Conservation (phyloP, 2,329 filamentous ascomycete genomes). For the Albophoma yamanashiensis region DNA sequence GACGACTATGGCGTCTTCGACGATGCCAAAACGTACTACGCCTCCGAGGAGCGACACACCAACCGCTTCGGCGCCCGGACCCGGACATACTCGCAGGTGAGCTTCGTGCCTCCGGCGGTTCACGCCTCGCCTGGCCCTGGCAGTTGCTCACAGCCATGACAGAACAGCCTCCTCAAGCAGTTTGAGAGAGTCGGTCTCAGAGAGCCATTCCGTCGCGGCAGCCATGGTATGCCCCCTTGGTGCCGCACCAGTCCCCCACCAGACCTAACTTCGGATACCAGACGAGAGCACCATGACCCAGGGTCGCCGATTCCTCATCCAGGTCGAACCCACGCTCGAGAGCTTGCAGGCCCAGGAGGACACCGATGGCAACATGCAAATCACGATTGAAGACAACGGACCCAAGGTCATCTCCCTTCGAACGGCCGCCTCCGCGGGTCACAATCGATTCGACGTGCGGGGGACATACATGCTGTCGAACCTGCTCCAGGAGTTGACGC, state of each 20-base stretch:
- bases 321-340: constrained; percentile 75
- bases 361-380: constrained; percentile 89
- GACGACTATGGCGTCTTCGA: constrained; percentile 42
- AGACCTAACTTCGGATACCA: constrained; percentile 21
- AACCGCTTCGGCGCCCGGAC: constrained; percentile 38
- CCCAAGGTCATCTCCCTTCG: constrained; percentile 83
- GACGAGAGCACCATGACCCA: constrained; percentile 62
- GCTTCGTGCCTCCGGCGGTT: constrained; percentile 1
- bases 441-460: constrained; percentile 81
- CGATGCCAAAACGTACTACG: constrained; percentile 49
- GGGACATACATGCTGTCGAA: constrained; percentile 98
- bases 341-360: constrained; percentile 78
- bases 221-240: constrained; percentile 36
- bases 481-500: constrained; percentile 83
- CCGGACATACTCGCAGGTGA: constrained; percentile 46
- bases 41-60: constrained; percentile 41
- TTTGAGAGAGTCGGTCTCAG: constrained; percentile 39
- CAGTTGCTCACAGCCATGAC: constrained; percentile 14
- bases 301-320: constrained; percentile 68
- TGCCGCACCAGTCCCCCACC: not conserved
- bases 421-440: constrained; percentile 75
- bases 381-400: constrained; percentile 91
- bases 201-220: constrained; percentile 47
- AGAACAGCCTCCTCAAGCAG: constrained; percentile 45
- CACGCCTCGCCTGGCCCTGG: not conserved